Evolutionary conservation across 371 early-diverging fungal genomes (phyloP).

Genomic region (Mucor circinelloides): DNA sequence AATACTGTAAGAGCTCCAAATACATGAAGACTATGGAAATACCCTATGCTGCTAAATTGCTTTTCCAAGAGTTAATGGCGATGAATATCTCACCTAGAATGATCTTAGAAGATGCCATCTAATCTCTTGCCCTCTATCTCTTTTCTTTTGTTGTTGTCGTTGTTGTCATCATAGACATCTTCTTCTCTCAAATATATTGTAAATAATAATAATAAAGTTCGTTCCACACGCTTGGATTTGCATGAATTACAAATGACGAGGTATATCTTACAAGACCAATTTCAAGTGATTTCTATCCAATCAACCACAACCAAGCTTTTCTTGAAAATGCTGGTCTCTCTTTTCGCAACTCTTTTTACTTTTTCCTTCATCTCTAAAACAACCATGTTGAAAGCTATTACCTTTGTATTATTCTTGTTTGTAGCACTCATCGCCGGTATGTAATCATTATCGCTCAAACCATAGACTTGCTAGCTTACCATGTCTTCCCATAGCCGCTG

Average conservation of each 20-base stretch:
- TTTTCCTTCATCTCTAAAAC: not conserved
- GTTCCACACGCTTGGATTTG: not conserved
- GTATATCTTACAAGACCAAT: not conserved
- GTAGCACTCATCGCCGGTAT: conserved; percentile 6
- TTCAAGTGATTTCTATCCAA: not conserved
- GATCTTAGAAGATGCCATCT: conserved; percentile 53
- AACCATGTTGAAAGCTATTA: conserved; percentile 3
- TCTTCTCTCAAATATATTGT: not conserved
- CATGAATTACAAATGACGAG: not conserved
- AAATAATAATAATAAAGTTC: conserved; percentile 7
- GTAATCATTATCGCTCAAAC: not conserved
- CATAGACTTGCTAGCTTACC: not conserved
- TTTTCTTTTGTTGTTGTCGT: not conserved
- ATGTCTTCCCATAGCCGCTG: conserved; percentile 2
- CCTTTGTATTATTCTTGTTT: conserved; percentile 6
- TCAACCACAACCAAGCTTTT: not conserved
- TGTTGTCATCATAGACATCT: not conserved
- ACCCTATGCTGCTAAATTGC: conserved; percentile 96
- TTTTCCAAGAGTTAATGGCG: conserved; percentile 96
- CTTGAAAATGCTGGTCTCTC: not conserved
- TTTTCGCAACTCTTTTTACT: not conserved
- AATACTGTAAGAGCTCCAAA: conserved; percentile 89
- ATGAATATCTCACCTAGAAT: conserved; percentile 96
- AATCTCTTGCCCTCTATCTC: conserved; percentile 4
- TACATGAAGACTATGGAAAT: conserved; percentile 90